A percentile compares a stretch with the other conserved stretches of the same genome.
phyloP scores from a whole-genome alignment of 352 stramenopile species.

The Phytophthora aleatoria region DNA sequence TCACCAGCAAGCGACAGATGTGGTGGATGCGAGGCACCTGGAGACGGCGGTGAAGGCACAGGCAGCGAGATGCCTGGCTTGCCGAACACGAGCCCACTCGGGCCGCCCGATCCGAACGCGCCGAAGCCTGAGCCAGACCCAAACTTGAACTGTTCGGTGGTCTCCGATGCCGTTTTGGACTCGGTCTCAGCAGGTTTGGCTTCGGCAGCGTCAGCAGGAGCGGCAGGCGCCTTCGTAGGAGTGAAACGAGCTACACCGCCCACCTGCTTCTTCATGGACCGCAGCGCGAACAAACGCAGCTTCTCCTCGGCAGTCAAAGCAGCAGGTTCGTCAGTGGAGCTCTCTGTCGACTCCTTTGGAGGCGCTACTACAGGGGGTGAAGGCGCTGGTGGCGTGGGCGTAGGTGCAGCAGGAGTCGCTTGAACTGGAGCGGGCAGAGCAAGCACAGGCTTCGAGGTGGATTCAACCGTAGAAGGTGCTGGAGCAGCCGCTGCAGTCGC shows the following conservation, averaged over 20 bases:
- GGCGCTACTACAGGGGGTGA: slow-evolving; percentile 14
- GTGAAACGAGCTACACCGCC: slow-evolving; percentile 31
- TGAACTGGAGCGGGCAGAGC: slow-evolving; percentile 17
- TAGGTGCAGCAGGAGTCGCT: slow-evolving; percentile 14
- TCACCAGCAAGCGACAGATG: slow-evolving; percentile 33
- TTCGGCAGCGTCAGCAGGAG: slow-evolving; percentile 20
- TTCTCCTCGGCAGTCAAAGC: slow-evolving; percentile 60
- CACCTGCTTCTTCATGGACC: slow-evolving; percentile 75
- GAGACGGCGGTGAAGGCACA: slow-evolving; percentile 59
- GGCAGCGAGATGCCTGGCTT: slow-evolving; percentile 77
- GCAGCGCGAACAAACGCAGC: slow-evolving; percentile 62
- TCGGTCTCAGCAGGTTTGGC: slow-evolving; percentile 30
- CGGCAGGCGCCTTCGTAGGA: slow-evolving; percentile 25
- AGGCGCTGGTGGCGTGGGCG: slow-evolving; percentile 5
- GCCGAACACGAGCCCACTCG: slow-evolving; percentile 73
- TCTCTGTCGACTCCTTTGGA: slow-evolving; percentile 19
- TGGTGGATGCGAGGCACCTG: slow-evolving; percentile 24
- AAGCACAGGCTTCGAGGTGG: slow-evolving; percentile 16
- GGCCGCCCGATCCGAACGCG: slow-evolving; percentile 55
- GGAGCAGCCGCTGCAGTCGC: slow-evolving; percentile 5
- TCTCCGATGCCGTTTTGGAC: slow-evolving; percentile 20
- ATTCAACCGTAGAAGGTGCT: slow-evolving; percentile 12
- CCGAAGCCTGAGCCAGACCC: slow-evolving; percentile 35
- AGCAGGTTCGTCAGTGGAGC: slow-evolving; percentile 15
- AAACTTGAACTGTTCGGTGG: slow-evolving; percentile 42